phyloP scores from a whole-genome alignment of 768 basidiomycete genomes.

The Pholiota microspora region DNA sequence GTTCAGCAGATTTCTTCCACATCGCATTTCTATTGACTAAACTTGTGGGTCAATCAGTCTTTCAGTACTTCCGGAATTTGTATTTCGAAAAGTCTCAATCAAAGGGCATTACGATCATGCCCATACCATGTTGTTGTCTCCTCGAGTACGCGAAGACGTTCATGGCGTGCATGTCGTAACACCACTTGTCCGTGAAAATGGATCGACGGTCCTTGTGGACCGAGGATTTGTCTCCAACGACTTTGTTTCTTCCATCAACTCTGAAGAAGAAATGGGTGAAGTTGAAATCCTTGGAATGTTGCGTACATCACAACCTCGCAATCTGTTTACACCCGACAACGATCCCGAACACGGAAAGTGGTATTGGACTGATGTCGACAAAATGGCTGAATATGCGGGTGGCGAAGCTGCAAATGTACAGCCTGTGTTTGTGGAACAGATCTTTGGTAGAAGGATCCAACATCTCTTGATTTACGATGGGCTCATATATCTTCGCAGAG shows the following conservation, averaged over 20 bases:
- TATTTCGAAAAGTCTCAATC: constrained; percentile 80
- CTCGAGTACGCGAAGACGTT: constrained; percentile 84
- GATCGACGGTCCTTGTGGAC: constrained; percentile 86
- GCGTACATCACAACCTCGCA: constrained; percentile 69
- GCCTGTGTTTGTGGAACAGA: constrained; percentile 87
- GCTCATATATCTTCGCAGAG: constrained; percentile 44
- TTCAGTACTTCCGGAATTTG: constrained; percentile 81
- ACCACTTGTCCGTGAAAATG: constrained; percentile 77
- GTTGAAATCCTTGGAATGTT: constrained; percentile 87
- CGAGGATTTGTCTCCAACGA: constrained; percentile 83
- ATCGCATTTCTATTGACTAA: constrained; percentile 13
- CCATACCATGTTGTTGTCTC: constrained; percentile 78
- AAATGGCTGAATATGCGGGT: constrained; percentile 77
- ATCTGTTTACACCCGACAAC: constrained; percentile 89
- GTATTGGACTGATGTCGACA: constrained; percentile 88
- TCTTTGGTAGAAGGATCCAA: constrained; percentile 90
- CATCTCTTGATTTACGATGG: no score
- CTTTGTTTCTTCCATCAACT: constrained; percentile 26
- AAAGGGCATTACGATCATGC: constrained; percentile 78
- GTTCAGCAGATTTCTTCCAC: constrained; percentile 33
- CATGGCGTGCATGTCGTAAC: constrained; percentile 88
- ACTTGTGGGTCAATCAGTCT: constrained; percentile 36
- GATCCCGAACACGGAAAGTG: constrained; percentile 75
- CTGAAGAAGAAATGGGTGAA: constrained; percentile 45
- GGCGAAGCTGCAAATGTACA: constrained; percentile 73